These are phyloP conservation scores for Skeletonema marinoi DNA, from an alignment of 108 stramenopile species.

Conservation along the genomic window DNA sequence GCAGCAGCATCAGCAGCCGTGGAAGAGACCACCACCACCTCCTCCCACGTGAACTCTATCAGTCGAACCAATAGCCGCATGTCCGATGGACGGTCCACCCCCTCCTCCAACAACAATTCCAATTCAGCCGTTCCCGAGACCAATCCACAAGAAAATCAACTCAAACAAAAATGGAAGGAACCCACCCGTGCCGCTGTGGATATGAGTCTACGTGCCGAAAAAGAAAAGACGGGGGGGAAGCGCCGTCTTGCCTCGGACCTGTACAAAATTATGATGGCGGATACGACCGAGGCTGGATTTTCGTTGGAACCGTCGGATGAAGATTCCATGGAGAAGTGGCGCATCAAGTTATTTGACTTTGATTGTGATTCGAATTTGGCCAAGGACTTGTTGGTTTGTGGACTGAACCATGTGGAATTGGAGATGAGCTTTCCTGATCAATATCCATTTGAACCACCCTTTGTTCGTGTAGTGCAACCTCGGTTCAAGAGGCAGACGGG, in stretches of 20 bases:
- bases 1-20: slow-evolving; percentile 9
- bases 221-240: slow-evolving; percentile 82
- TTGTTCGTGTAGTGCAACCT: slow-evolving; percentile 85
- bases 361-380: slow-evolving; percentile 77
- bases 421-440: slow-evolving; percentile 93
- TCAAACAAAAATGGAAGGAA: slow-evolving; percentile 72
- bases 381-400: slow-evolving; percentile 77
- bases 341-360: slow-evolving; percentile 89
- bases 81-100: not conserved
- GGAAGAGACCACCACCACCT: not conserved
- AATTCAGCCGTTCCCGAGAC: not conserved
- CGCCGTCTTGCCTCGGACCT: slow-evolving; percentile 84
- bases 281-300: slow-evolving; percentile 87
- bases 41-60: not conserved
- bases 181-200: slow-evolving; percentile 74
- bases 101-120: not conserved
- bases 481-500: slow-evolving; percentile 91
- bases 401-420: slow-evolving; percentile 81
- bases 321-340: slow-evolving; percentile 88
- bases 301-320: slow-evolving; percentile 69
- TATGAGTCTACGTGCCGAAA: slow-evolving; percentile 85
- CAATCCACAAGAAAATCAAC: slow-evolving; percentile 8
- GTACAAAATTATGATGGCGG: slow-evolving; percentile 86
- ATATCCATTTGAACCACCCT: slow-evolving; percentile 93
- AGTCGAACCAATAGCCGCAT: slow-evolving; percentile 5